Conservation (phyloP, 495 filamentous ascomycete species). For the Penicillium paradoxum region DNA sequence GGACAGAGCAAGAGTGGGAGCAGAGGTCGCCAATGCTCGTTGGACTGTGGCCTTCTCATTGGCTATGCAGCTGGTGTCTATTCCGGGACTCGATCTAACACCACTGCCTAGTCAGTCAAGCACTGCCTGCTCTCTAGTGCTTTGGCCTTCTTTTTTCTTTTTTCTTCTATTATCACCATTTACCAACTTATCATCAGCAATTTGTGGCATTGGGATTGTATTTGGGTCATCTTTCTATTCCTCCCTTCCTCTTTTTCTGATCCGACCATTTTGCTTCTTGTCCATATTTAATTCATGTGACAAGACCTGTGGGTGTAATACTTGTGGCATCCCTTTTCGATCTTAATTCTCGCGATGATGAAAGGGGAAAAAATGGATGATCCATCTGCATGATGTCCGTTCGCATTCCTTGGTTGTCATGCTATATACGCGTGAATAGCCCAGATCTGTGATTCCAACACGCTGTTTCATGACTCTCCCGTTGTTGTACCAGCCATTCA, state of each 20-base stretch:
- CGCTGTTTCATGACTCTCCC: background rate
- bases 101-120: background rate
- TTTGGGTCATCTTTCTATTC: background rate
- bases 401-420: background rate
- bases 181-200: constrained; percentile 4
- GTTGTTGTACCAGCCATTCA: background rate
- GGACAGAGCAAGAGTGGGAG: constrained; percentile 19
- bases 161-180: background rate
- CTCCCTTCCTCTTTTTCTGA: background rate
- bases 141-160: background rate
- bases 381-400: background rate
- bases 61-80: background rate
- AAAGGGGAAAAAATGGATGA: background rate
- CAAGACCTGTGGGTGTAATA: background rate
- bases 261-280: background rate
- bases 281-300: background rate
- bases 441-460: background rate
- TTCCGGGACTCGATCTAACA: background rate
- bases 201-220: background rate
- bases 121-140: background rate
- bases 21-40: background rate
- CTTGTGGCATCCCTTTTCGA: background rate
- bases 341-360: background rate
- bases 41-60: background rate
- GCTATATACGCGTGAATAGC: background rate